Evolutionary conservation across 768 basidiomycete species (phyloP).

Genomic region (Flagelloscypha sp.): DNA sequence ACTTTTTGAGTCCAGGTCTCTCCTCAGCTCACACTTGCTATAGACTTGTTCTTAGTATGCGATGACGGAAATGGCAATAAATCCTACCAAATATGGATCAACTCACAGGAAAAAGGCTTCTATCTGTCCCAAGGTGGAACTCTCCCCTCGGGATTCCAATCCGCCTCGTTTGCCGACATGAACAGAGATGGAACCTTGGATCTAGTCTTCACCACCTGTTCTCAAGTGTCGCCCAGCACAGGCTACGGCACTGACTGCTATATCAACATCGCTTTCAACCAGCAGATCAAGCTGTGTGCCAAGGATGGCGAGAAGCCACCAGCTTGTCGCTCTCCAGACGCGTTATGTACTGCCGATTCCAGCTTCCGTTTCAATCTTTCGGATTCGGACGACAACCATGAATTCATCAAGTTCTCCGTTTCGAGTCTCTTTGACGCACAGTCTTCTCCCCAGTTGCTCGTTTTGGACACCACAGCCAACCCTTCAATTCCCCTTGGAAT

Average conservation of each 20-base stretch:
- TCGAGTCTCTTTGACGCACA: conserved; percentile 45
- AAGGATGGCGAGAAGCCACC: conserved; percentile 42
- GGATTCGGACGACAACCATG: conserved; percentile 40
- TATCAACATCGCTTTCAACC: conserved; percentile 90
- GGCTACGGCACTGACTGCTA: conserved; percentile 72
- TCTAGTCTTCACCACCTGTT: conserved; percentile 85
- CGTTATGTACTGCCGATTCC: conserved; percentile 77
- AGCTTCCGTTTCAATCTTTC: conserved; percentile 71
- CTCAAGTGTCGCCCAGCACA: conserved; percentile 51
- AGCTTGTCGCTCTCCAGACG: conserved; percentile 68
- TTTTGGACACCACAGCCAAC: conserved; percentile 54
- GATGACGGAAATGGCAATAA: conserved; percentile 48
- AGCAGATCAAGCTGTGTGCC: conserved; percentile 77
- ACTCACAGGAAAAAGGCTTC: conserved; percentile 73
- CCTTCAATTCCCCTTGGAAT: conserved; percentile 71
- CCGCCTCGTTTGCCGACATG: conserved; percentile 85
- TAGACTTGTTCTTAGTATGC: conserved; percentile 88
- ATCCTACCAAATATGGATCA: conserved; percentile 89
- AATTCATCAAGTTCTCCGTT: conserved; percentile 61
- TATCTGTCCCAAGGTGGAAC: conserved; percentile 53
- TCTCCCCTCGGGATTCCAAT: conserved; percentile 70
- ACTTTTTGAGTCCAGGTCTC: conserved; percentile 11
- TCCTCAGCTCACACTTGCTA: neutral
- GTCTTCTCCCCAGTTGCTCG: conserved; percentile 47
- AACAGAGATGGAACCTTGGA: conserved; percentile 97